phyloP scores from a whole-genome alignment of 805 yeast genomes.

The Limtongia smithiae region DNA sequence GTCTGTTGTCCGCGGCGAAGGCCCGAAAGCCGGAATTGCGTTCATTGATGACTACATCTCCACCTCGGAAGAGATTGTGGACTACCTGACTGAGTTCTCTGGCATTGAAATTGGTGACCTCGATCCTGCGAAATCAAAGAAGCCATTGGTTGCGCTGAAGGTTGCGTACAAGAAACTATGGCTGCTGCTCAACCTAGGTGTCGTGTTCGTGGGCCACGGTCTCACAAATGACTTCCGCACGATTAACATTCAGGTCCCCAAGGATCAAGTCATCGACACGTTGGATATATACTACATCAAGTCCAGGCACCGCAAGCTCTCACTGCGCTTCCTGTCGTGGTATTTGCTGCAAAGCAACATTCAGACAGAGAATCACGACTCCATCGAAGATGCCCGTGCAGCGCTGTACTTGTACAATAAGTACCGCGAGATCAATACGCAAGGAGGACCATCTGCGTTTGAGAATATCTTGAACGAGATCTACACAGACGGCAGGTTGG shows the following conservation, averaged over 20 bases:
- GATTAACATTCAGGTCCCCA: slow-evolving; percentile 86
- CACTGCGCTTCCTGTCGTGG: slow-evolving; percentile 83
- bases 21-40: slow-evolving; percentile 64
- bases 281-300: slow-evolving; percentile 72
- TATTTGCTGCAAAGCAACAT: slow-evolving; percentile 68
- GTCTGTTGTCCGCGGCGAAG: slow-evolving; percentile 69
- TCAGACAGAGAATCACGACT: slow-evolving; percentile 92
- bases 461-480: slow-evolving; percentile 61
- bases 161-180: slow-evolving; percentile 85
- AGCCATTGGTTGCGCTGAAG: slow-evolving; percentile 63
- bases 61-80: slow-evolving; percentile 62
- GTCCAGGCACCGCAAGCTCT: slow-evolving; percentile 61
- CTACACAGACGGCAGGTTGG: slow-evolving; percentile 46
- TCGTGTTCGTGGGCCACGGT: slow-evolving; percentile 94
- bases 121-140: slow-evolving; percentile 60
- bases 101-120: slow-evolving; percentile 95
- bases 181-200: slow-evolving; percentile 83
- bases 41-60: slow-evolving; percentile 91
- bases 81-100: slow-evolving; percentile 83
- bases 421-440: slow-evolving; percentile 57
- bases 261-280: slow-evolving; percentile 83
- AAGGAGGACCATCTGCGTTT: slow-evolving; percentile 47
- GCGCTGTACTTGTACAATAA: slow-evolving; percentile 75
- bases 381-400: slow-evolving; percentile 90
- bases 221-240: slow-evolving; percentile 86